Evolutionary conservation across 805 yeast genomes (phyloP).

Genomic region (Zygosaccharomyces rouxii): DNA sequence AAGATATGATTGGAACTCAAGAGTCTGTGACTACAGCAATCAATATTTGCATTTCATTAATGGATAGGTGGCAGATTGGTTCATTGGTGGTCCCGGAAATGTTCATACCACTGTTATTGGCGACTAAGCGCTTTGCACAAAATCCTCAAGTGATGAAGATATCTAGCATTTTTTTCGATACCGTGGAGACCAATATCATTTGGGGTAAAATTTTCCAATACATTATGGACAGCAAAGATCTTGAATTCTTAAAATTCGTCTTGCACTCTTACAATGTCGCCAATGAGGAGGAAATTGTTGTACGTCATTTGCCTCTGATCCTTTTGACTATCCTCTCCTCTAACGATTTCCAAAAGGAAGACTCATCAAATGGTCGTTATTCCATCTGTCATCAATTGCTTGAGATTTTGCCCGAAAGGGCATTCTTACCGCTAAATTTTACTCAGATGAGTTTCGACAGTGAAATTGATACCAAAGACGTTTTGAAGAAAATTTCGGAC

Average conservation of each 20-base stretch:
- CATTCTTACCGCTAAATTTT: conserved; percentile 51
- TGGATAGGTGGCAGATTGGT: conserved; percentile 96
- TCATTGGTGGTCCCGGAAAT: conserved; percentile 64
- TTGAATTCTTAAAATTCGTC: conserved; percentile 54
- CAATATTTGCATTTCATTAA: conserved; percentile 62
- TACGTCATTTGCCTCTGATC: conserved; percentile 70
- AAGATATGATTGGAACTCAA: conserved; percentile 41
- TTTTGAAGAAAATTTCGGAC: conserved; percentile 29
- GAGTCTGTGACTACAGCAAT: conserved; percentile 44
- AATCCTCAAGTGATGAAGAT: conserved; percentile 44
- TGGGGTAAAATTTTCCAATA: conserved; percentile 59
- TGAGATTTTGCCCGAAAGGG: conserved; percentile 58
- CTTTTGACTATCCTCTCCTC: conserved; percentile 45
- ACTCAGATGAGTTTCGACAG: conserved; percentile 26
- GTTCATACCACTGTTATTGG: conserved; percentile 58
- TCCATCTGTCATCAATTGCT: conserved; percentile 42
- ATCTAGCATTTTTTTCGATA: conserved; percentile 73
- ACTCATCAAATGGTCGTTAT: conserved; percentile 34
- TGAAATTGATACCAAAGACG: conserved; percentile 16
- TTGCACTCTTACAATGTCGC: conserved; percentile 59
- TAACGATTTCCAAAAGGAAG: conserved; percentile 11
- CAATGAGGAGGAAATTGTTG: conserved; percentile 81
- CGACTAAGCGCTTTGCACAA: conserved; percentile 38
- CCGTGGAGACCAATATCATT: conserved; percentile 73
- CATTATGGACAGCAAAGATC: conserved; percentile 31